Base-by-base conservation (phyloP, 1,284 basidiomycete genomes). In the Cutaneotrichosporon sp. region DNA sequence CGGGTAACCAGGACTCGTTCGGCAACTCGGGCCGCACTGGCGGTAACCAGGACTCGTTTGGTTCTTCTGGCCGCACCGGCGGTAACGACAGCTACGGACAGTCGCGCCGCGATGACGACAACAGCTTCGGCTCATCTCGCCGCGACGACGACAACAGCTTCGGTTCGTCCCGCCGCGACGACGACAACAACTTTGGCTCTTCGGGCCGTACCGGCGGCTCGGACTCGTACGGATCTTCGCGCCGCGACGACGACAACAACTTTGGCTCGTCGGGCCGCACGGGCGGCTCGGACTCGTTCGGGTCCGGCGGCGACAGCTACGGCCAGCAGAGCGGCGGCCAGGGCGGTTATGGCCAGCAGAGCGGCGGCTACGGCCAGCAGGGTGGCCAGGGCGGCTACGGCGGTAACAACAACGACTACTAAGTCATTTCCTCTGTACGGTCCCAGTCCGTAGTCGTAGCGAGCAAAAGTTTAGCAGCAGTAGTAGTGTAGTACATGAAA, bases 161-260 rank as follows among this genome's bases (percentile, higher is more conserved):
- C 43, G 53, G 53, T 38, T 49, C 51, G n/a, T 34, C 14, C 22
- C n/a, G 38, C 37, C 37, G 37, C 15, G 38, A 37, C 41, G 36
- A 54, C 51, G 36, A 49, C 52, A 12, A 53, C 51, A 22, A 13
- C 18, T 47, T n/a, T 36, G 51, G 51, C 41, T 53, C 45, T 12
- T 41, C 48, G n/a, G 42, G 42, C 49, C n/a, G 26, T 26, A 41
- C 49, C 26, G 26, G 26, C 26, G 10, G 26, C 26, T 30, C 26
- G 26, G 41, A 52, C 37, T 42, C 37, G 17, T 53, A 34, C 47
- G 55, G 55, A 23, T 52, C 43, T 8, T 38, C 10, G 15, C 20
- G 48, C 33, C 20, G 39, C 23, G 33, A 47, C 35, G 35, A 53
- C 38, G 14, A 39, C 48, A 38, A 50, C 38, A 35, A 34, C 15